Evolutionary conservation across 2,329 filamentous ascomycete species (phyloP), one percentile per base, ranked within the genome.

Genomic region (Hypoxylon sp.): DNA sequence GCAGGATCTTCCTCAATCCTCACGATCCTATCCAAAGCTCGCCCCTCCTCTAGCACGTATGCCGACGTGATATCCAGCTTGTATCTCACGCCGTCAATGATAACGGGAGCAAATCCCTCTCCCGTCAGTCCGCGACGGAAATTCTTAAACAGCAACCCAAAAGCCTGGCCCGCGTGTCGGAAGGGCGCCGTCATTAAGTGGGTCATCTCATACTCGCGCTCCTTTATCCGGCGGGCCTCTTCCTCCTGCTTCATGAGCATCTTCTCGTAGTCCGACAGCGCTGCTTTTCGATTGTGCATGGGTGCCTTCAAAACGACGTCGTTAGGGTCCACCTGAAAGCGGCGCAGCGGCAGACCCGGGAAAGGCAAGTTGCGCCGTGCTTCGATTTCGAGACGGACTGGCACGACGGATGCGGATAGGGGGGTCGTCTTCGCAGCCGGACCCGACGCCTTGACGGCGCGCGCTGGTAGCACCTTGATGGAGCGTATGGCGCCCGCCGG

Each of bases 131-230:
- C 84, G 53, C 86, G 81, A 64, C 80, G 81, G 22, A 88, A 78
- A 6, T 83, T 84, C 5, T 73, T 62, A 69, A 85, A 86, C 58
- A 86, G 75, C 6, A 76, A 77, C 22, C 75, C 75, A 2, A 85
- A 73, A 0, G 79, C 85, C 67, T 81, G 80, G 17, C 79, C 79
- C 1, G 84, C 77, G 70, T 87, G 83, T 20, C 88, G 82, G 71
- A 90, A 88, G 17, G 88, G 88, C 75, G 84, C 82, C 8, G 86
- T 89, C 80, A 90, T 79, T 40, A 89, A 76, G 74, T 89, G 85
- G 60, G 83, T 80, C 79, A 84, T 82, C 77, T 89, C 84, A 69
- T 87, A 86, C 75, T 87, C 82, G 62, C 80, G 80, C 66, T 80
- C 78, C 60, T 79, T 79, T 64, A 80, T 79, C 66, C 75, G 79